Base-by-base conservation (phyloP, 371 early-diverging fungal species). In the Coemansia sp. region DNA sequence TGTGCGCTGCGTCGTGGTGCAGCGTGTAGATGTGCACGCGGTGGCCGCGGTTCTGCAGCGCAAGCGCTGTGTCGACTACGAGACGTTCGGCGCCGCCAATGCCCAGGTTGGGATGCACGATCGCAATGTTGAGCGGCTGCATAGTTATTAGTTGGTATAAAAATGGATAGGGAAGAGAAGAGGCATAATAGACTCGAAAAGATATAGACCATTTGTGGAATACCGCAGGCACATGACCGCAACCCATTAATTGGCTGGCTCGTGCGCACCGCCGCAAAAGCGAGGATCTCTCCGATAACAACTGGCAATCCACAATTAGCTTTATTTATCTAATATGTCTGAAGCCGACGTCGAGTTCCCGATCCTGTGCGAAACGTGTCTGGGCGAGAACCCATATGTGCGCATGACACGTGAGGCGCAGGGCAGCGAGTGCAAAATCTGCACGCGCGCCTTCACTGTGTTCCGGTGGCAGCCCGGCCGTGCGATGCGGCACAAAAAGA, bases 371-470 rank as follows among this genome's bases (percentile, higher is more conserved):
- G 97, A 97, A 78, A 92, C 95, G 34, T 98, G 99, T 78, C 82
- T 98, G 29, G 99, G 99, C 40, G 91, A 90, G 61, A 98, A 97
- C 77, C 98, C 99, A 21, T 97, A 97, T 76, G 89, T 98, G 60
- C 92, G 98, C 65, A 97, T 98, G 99, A 90, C 91, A 14, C 91
- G 88, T 73, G 88, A 95, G 80, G 68, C 78, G 42, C 86, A 84
- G 66, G 96, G 94, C 52, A 89, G 88, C 74, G 97, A 95, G 80
- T 98, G 98, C 88, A 97, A 95, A 87, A 88, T 94, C 61, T 98
- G 98, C 73, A 79, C 82, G 45, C 84, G 94, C 48, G 94, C 98
- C 1, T 98, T 95, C 72, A 97, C 99, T n/a, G 88, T 95, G 27
- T 98, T 97, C 79, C 89, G 93, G 50, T 98, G 99, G 99, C 80